Conservation (phyloP, 371 early-diverging fungal species). For the Apophysomyces trapeziformis region DNA sequence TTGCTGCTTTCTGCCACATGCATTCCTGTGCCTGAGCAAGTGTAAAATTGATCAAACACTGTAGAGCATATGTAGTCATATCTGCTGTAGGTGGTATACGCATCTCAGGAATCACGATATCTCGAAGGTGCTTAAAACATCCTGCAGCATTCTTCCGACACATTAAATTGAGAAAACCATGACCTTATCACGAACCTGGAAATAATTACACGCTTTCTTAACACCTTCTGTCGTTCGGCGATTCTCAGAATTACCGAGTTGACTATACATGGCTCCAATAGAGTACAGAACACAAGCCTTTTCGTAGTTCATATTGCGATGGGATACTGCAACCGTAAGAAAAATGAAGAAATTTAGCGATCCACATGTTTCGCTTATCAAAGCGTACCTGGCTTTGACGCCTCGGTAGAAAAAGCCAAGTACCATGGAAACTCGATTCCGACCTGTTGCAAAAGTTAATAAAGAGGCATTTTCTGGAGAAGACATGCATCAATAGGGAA, state of each 20-base stretch:
- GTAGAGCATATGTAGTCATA: conserved; percentile 62
- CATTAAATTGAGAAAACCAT: not conserved
- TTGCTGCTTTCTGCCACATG: conserved; percentile 80
- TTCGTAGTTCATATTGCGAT: conserved; percentile 80
- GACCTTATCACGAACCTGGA: conserved; percentile 59
- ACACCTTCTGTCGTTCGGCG: conserved; percentile 71
- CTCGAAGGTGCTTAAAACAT: conserved; percentile 66
- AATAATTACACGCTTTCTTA: conserved; percentile 74
- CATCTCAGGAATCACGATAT: conserved; percentile 60
- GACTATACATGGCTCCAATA: conserved; percentile 82
- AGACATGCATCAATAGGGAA: conserved; percentile 82
- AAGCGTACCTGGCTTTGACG: conserved; percentile 31
- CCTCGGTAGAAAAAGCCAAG: conserved; percentile 49
- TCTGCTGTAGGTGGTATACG: conserved; percentile 61
- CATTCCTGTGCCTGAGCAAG: conserved; percentile 93
- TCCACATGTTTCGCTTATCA: too few relatives aligned
- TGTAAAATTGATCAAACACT: conserved; percentile 72
- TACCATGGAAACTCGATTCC: conserved; percentile 76
- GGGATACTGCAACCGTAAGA: conserved; percentile 32
- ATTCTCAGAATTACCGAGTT: conserved; percentile 71
- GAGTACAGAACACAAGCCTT: conserved; percentile 84
- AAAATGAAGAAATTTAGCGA: too few relatives aligned
- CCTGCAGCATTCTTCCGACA: conserved; percentile 76
- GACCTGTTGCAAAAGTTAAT: conserved; percentile 39
- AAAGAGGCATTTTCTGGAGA: not conserved